phyloP scores from a whole-genome alignment of 2,329 filamentous ascomycete genomes.

The Rhinocladiella mackenziei region DNA sequence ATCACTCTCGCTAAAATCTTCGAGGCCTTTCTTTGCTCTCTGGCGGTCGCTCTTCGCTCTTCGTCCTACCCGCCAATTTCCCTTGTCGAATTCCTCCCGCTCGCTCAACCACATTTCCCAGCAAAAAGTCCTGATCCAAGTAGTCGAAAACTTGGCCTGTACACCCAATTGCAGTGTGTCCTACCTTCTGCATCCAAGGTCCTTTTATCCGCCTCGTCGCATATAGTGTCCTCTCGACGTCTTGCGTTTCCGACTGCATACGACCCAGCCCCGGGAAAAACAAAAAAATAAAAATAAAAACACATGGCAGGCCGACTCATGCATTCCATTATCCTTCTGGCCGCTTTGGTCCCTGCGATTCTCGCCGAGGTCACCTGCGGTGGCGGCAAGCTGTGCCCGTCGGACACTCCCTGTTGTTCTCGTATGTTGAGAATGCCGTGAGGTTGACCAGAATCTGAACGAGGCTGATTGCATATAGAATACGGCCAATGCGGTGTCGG shows the following conservation, averaged over 20 bases:
- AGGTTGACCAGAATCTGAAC: not conserved
- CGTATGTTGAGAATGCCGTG: constrained; percentile 53
- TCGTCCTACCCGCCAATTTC: constrained; percentile 9
- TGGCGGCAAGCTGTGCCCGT: constrained; percentile 60
- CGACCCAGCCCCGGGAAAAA: not conserved
- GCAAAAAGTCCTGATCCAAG: too few relatives aligned
- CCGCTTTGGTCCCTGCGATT: constrained; percentile 26
- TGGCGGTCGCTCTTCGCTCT: constrained; percentile 8
- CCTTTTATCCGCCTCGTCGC: too few relatives aligned
- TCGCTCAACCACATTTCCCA: constrained; percentile 14
- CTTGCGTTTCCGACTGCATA: constrained; percentile 23
- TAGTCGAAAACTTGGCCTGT: constrained; percentile 17
- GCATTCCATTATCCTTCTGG: constrained; percentile 17
- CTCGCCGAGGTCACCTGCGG: constrained; percentile 38
- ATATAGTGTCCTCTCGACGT: constrained; percentile 1
- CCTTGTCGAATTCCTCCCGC: constrained; percentile 4
- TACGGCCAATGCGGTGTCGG: constrained; percentile 91
- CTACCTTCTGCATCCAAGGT: constrained; percentile 1
- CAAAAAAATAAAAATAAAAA: not conserved
- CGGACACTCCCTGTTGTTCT: constrained; percentile 71
- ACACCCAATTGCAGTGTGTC: constrained; percentile 8
- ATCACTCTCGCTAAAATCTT: constrained; percentile 3
- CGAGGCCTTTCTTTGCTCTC: not conserved
- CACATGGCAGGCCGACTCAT: constrained; percentile 20
- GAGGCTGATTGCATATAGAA: constrained; percentile 50